phyloP scores from a whole-genome alignment of 495 filamentous ascomycete genomes.

The Podospora comata region DNA sequence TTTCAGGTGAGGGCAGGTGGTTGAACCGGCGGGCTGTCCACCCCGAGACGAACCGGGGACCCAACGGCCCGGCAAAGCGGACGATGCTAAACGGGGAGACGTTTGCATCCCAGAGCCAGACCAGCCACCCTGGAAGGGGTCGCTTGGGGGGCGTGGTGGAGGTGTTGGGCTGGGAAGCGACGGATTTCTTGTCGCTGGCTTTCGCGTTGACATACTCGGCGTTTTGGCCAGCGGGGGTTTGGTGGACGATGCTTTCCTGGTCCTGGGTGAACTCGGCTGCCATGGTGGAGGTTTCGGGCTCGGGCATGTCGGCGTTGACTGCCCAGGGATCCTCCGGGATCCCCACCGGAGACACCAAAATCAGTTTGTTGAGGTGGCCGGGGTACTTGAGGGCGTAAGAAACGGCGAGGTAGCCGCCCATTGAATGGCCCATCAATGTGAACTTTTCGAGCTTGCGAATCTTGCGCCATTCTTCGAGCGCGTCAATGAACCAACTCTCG shows the following conservation, averaged over 20 bases:
- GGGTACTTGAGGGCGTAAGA: constrained; percentile 96
- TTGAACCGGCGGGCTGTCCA: constrained; percentile 93
- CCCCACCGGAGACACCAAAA: constrained; percentile 89
- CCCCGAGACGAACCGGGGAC: constrained; percentile 86
- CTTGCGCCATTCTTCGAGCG: constrained; percentile 91
- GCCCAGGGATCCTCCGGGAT: constrained; percentile 95
- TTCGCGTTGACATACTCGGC: constrained; percentile 18
- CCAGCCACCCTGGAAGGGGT: constrained; percentile 76
- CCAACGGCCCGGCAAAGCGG: constrained; percentile 85
- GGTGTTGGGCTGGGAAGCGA: constrained; percentile 25
- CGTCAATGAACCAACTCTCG: constrained; percentile 94
- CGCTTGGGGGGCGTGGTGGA: constrained; percentile 42
- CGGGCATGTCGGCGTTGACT: constrained; percentile 74
- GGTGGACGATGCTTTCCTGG: constrained; percentile 55
- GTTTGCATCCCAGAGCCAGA: constrained; percentile 95
- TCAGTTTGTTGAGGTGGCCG: constrained; percentile 88
- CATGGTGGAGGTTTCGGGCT: constrained; percentile 65
- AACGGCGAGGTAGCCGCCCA: constrained; percentile 91
- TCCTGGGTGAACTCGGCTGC: constrained; percentile 73
- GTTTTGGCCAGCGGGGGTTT: constrained; percentile 23
- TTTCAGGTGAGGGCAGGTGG: constrained; percentile 77
- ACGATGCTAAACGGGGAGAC: constrained; percentile 91
- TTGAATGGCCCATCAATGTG: constrained; percentile 85
- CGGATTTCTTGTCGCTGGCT: constrained; percentile 26
- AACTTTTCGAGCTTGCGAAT: constrained; percentile 87